Evolutionary conservation across 352 stramenopile species (phyloP).

Genomic region (Globisporangium apiculatum): DNA sequence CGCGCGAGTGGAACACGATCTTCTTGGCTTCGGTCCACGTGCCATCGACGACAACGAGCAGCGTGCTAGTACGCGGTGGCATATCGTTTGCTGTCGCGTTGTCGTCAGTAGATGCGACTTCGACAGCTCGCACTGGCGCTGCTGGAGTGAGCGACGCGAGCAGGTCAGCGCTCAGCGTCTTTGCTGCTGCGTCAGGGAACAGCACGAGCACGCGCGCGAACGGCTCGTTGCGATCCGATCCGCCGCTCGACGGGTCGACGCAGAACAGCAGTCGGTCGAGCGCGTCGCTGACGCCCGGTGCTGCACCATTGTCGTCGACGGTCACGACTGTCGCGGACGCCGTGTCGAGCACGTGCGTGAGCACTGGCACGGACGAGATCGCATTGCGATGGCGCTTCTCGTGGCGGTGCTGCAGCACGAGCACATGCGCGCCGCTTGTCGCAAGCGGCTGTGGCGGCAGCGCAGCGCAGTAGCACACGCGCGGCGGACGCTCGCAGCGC

Average conservation of each 20-base stretch:
- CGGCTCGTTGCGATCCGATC: not conserved
- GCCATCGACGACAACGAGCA: constrained; percentile 67
- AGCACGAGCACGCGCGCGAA: constrained; percentile 29
- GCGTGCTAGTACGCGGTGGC: not conserved
- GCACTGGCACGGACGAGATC: constrained; percentile 63
- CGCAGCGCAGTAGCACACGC: constrained; percentile 51
- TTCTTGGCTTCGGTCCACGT: constrained; percentile 83
- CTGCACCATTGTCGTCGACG: constrained; percentile 21
- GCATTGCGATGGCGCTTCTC: constrained; percentile 44
- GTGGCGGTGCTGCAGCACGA: constrained; percentile 57
- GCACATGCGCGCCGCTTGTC: constrained; percentile 29
- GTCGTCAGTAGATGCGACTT: too few relatives aligned
- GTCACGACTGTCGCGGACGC: constrained; percentile 35
- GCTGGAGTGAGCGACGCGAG: not conserved
- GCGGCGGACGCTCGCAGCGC: constrained; percentile 34
- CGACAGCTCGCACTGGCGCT: not conserved
- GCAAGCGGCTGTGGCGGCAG: constrained; percentile 23
- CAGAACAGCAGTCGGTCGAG: constrained; percentile 32
- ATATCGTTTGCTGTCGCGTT: too few relatives aligned
- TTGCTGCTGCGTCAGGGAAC: constrained; percentile 36
- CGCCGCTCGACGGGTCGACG: not conserved
- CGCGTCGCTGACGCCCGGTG: constrained; percentile 9
- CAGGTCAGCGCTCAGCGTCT: constrained; percentile 15
- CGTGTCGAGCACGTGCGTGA: constrained; percentile 36
- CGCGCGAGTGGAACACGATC: constrained; percentile 43